Evolutionary conservation across 805 yeast genomes (phyloP), one percentile per base, ranked within the genome.

Genomic region (Ogataea zsoltii): DNA sequence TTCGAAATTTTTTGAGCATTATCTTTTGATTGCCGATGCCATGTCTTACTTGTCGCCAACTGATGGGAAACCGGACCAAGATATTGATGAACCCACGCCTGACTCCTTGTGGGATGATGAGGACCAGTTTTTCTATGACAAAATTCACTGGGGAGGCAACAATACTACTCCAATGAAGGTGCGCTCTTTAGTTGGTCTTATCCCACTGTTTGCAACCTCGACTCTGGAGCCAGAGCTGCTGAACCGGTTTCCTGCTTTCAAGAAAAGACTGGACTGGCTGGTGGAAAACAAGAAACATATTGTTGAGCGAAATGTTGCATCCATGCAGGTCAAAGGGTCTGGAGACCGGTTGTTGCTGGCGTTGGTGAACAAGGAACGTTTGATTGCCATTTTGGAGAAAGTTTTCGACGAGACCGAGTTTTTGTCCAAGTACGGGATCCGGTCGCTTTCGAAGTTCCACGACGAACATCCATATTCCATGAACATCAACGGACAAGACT

Each of bases 1-100:
- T 3, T 85, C 95, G 43, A 91, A 90, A 69, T 90, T 90, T 66
- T 89, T 90, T 67, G 97, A 91, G 70, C 97, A 90, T 65, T 90
- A 89, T 67, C 68, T 91, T 48, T 74, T 89, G 60, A 90, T 90
- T 71, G 89, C 96, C 19, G 97, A 90, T 66, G 96, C 97, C 10
- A 86, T 90, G 96, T 82, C 95, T 12, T 87, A 78, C 64, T 70
- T 75, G 37, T 54, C 44, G 3, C 37, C 49, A 2, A 71, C 70
- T 31, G 75, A 75, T 17, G 14, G 33, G 10, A 71, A 72, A 10
- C 47, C 61, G 18, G 64, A 61, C 11, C 40, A 47, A 7, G 69
- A 65, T 9, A 51, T 57, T 31, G 49, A 37, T 7, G 30, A 41
- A 12, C 68, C 68, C n/a, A 71, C 79, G 13, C 79, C 75, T 33